phyloP scores from a whole-genome alignment of 2,329 filamentous ascomycete species.

The Aspergillus awamori region DNA sequence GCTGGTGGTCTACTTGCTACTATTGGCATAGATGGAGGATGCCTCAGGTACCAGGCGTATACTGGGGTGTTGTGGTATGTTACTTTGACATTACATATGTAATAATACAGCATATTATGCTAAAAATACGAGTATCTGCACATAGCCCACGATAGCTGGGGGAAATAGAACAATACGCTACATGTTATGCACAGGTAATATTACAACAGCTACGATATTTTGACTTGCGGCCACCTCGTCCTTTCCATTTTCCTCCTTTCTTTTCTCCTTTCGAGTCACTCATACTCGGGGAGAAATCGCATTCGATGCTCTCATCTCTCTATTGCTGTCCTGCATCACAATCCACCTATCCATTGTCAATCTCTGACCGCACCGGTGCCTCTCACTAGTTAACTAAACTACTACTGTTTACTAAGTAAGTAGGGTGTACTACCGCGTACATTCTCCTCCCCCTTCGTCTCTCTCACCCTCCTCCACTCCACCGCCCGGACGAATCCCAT shows the following conservation, averaged over 20 bases:
- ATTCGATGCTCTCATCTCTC: not conserved
- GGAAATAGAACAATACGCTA: not conserved
- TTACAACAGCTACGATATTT: not conserved
- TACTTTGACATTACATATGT: not conserved
- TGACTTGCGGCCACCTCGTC: not conserved
- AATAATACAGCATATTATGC: not conserved
- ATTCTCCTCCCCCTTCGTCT: not conserved
- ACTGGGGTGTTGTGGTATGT: not conserved
- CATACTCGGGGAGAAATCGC: not conserved
- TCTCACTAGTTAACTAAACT: not conserved
- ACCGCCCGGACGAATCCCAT: conserved; percentile 18
- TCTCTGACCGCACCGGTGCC: not conserved
- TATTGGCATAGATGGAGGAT: not conserved
- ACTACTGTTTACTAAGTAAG: not conserved
- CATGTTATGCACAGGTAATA: not conserved
- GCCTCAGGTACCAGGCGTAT: not conserved
- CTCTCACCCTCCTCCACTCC: conserved; percentile 7
- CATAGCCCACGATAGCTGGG: too few species aligned
- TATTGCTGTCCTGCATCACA: not conserved
- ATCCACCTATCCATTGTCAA: conserved; percentile 6
- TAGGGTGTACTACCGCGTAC: not conserved
- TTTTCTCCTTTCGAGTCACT: not conserved
- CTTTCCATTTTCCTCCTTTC: not conserved
- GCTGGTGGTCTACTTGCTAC: not conserved
- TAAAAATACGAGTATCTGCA: too few species aligned